phyloP scores from a whole-genome alignment of 2,329 filamentous ascomycete species.

The Pyrenophora teres region DNA sequence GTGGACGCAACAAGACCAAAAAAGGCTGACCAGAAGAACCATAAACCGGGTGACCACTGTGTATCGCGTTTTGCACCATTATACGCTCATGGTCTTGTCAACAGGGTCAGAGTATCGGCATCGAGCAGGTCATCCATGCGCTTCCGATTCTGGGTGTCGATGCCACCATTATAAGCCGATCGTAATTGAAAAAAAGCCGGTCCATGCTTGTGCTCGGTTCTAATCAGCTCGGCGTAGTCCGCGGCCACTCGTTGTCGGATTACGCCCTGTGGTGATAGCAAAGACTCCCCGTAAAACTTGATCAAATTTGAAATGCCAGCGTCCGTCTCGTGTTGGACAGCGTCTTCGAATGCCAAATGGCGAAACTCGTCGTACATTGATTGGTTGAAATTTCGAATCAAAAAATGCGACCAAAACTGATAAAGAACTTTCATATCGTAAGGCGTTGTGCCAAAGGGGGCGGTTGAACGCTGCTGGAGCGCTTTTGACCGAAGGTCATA shows the following conservation, averaged over 20 bases:
- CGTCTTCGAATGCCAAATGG: conserved; percentile 68
- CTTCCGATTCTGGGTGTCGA: conserved; percentile 62
- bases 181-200: conserved; percentile 58
- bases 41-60: not conserved
- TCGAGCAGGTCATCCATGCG: conserved; percentile 60
- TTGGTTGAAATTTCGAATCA: conserved; percentile 74
- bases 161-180: conserved; percentile 57
- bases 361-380: conserved; percentile 78
- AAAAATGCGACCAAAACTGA: conserved; percentile 75
- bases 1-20: conserved; percentile 25
- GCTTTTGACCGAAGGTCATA: conserved; percentile 55
- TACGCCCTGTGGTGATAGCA: conserved; percentile 54
- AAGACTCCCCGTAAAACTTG: conserved; percentile 66
- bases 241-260: conserved; percentile 59
- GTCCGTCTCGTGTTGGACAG: conserved; percentile 55
- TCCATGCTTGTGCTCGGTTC: conserved; percentile 50
- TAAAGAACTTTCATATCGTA: conserved; percentile 70
- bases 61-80: not conserved
- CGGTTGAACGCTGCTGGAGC: conserved; percentile 55
- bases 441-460: conserved; percentile 53
- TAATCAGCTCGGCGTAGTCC: conserved; percentile 62
- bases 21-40: not conserved
- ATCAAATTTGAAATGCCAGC: conserved; percentile 67
- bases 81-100: conserved; percentile 48
- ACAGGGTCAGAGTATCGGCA: conserved; percentile 56